Base-by-base conservation (phyloP, 176 grass and related monocot species). In the Echinochloa phyllopogon region DNA sequence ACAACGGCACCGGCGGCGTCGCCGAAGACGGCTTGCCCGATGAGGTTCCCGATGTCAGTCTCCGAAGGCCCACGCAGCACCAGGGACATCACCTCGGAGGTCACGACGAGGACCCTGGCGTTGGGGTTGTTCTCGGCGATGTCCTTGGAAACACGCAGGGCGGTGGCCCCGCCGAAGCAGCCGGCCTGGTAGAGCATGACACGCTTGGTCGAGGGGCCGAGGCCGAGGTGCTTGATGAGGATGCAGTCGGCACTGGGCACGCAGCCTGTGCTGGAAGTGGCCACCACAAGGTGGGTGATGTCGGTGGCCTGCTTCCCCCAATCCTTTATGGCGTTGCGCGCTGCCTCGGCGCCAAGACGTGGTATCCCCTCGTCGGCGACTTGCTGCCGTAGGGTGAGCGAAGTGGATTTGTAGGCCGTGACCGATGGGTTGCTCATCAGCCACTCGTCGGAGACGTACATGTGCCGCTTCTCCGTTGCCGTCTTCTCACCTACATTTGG, bases 161-260 rank as follows among this genome's bases (percentile, higher is more conserved):
- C 69, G 5, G 47, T 1, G 17, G 65, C 76, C 11, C 76, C 89
- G 44, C 86, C 89, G n/a, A 82, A 83, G 71, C 89, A 94, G 11
- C 92, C 88, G 1, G 49, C 66, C 76, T 94, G 92, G 86, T 89
- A 91, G 24, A 94, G 20, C 89, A 91, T 91, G 82, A 89, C 50
- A 4, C 89, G 86, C 41, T 84, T 91, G 10, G 88, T 87, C 0
- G 79, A 81, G 21, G 50, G 86, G 8, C 74, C 86, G 25, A 94
- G 86, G 29, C 86, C 88, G 0, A 94, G 92, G 20, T 91, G 92
- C 69, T 94, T 94, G 6, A 72, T 64, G 4, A 94, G 55, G 53
- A 84, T 74, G 27, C 61, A 89, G 55, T 94, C 92, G 0, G 83
- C 78, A 8, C 88, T 88, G 0, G 92, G 88, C 52, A 88, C 72